Base-by-base conservation (phyloP, 2,329 filamentous ascomycete genomes). In the Ceratocystis lukuohia region DNA sequence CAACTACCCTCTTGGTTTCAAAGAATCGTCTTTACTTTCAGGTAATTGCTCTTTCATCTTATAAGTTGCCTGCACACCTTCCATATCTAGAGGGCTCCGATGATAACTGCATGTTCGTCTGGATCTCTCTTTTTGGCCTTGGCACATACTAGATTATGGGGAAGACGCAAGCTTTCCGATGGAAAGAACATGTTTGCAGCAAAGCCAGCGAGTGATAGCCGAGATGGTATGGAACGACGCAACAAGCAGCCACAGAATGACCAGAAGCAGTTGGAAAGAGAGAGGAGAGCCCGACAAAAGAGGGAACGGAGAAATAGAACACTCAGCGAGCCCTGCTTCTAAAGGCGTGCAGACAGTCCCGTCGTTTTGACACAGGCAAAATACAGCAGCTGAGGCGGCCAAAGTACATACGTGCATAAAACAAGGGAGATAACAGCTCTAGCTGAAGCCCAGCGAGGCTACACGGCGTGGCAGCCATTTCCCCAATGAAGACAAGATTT, bases 1-100 rank as follows among this genome's bases (percentile, higher is more conserved):
- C 53, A 57, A 57, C 53, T 57, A 22, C 48, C 20, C 8, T 20
- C 1, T 53, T 22, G 3, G 20, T 8, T 41, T 41, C 10, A 53
- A 6, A 20, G 7, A 53, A 12, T 53, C 48, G 22, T 25, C 48
- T 22, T 20, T 22, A 53, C 20, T 53, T 12, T 25, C 37, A 30
- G 15, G 53, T 30, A 57, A 57, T 8, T 33, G 30, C 53, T 57
- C 53, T 57, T 57, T 33, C 53, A 57, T 57, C 53, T 57, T n/a
- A 30, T 30, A 15, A 30, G 53, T 7, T n/a, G 6, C 12, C 53
- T 33, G 22, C 20, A 17, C 3, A 15, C 12, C 53, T 57, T 30
- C 53, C 53, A 33, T n/a, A 30, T 22, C 17, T 8, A 57, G 17
- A 30, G 10, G 37, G 33, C 20, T 57, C 53, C 17, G 0, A 6